These are phyloP conservation scores for Cryptococcus sp. DNA, from an alignment of 1,284 basidiomycete genomes.

Conservation along the genomic window DNA sequence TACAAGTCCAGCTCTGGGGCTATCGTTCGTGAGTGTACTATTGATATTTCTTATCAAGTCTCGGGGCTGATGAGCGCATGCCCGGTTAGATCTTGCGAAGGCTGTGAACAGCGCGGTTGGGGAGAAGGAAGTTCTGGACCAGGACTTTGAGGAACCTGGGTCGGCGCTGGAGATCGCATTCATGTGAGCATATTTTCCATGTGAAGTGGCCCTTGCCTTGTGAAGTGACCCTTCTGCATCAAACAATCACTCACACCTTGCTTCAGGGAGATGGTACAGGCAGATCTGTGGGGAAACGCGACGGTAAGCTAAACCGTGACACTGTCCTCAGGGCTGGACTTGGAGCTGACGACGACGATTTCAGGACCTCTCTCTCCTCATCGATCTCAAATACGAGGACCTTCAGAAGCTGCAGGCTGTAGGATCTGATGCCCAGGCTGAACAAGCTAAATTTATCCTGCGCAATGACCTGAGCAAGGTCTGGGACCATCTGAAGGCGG, in stretches of 20 bases:
- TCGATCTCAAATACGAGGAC: slow-evolving; percentile 58
- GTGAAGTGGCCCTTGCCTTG: too few relatives aligned
- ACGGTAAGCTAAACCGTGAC: slow-evolving; percentile 28
- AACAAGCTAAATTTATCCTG: slow-evolving; percentile 72
- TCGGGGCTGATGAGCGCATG: neutral
- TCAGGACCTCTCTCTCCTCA: slow-evolving; percentile 49
- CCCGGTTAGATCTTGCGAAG: slow-evolving; percentile 44
- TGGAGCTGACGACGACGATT: neutral
- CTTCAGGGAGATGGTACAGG: slow-evolving; percentile 49
- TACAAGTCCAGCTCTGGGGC: slow-evolving; percentile 76
- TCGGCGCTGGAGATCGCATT: slow-evolving; percentile 48
- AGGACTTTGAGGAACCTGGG: slow-evolving; percentile 29
- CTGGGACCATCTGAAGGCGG: slow-evolving; percentile 67
- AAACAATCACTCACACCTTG: neutral
- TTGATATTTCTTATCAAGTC: neutral
- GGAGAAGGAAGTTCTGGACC: slow-evolving; percentile 29
- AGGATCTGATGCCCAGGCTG: slow-evolving; percentile 69
- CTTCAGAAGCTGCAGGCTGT: slow-evolving; percentile 80
- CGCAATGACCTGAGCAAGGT: slow-evolving; percentile 73
- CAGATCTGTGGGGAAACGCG: slow-evolving; percentile 51
- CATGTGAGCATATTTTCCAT: slow-evolving; percentile 44
- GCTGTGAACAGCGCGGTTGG: slow-evolving; percentile 38
- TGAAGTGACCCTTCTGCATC: too few relatives aligned
- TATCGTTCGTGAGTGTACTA: slow-evolving; percentile 61
- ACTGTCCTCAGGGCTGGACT: neutral